Conservation (phyloP, 164 flowering plant species). For the Piper longum region DNA sequence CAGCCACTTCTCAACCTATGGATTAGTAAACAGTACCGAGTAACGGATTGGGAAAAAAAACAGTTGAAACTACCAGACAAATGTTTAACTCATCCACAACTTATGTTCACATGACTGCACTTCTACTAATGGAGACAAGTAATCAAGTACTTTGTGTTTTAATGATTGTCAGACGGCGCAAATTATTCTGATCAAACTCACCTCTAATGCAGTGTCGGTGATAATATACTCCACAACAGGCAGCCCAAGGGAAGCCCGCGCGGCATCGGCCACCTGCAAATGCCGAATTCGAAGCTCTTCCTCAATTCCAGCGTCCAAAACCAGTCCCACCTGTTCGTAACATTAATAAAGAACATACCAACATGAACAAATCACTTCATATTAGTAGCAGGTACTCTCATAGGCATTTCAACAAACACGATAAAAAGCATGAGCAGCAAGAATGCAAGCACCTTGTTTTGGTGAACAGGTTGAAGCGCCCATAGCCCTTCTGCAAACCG, state of each 20-base stretch:
- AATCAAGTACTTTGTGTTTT: neutral
- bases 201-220: constrained; percentile 65
- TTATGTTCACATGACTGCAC: too few relatives aligned
- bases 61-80: too few relatives aligned
- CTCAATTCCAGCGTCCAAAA: constrained; percentile 79
- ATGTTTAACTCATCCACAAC: too few relatives aligned
- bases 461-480: constrained; percentile 73
- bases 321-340: constrained; percentile 58
- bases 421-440: neutral
- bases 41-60: too few relatives aligned
- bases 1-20: constrained; percentile 76
- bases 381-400: neutral
- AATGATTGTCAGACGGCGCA: too few relatives aligned
- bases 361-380: neutral
- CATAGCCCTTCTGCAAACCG: constrained; percentile 67
- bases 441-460: constrained; percentile 34
- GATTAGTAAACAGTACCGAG: too few relatives aligned
- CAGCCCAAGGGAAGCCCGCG: constrained; percentile 85
- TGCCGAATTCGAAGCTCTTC: constrained; percentile 64
- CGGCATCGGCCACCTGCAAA: constrained; percentile 78
- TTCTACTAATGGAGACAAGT: neutral
- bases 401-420: neutral
- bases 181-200: constrained; percentile 1
- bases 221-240: constrained; percentile 63
- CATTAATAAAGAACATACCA: neutral